A percentile compares a stretch with the other conserved stretches of the same genome.
Conservation (phyloP, 208 protist species). For the Polymyxa betae region DNA sequence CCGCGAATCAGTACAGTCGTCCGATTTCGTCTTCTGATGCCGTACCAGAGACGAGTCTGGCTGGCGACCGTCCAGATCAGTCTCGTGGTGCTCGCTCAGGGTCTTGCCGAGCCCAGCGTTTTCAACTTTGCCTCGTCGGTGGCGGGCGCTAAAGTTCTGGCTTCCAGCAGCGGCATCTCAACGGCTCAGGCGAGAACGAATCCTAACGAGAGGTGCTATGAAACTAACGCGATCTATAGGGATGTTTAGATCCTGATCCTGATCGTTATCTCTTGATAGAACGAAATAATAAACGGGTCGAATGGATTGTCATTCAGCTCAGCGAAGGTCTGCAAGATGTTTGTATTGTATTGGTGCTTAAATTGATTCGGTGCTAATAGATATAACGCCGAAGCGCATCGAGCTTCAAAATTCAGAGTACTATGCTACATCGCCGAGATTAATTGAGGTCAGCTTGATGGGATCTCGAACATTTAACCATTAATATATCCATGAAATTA, state of each 20-base stretch:
- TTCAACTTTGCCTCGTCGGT: background rate
- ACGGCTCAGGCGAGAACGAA: background rate
- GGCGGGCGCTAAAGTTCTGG: background rate
- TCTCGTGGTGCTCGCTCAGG: too few relatives aligned
- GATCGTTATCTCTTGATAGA: background rate
- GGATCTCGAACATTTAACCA: background rate
- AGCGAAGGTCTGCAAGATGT: background rate
- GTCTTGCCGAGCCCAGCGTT: too few relatives aligned
- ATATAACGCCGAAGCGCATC: background rate
- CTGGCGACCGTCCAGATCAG: too few relatives aligned
- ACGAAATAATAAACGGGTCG: background rate
- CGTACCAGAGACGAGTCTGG: too few relatives aligned
- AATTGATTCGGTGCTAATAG: background rate
- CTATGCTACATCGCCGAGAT: background rate
- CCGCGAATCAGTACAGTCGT: too few relatives aligned
- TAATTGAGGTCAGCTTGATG: background rate
- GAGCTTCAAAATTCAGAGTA: background rate
- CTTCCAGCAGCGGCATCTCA: background rate
- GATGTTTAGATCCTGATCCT: background rate
- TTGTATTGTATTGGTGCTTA: background rate
- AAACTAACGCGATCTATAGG: background rate
- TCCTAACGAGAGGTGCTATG: background rate
- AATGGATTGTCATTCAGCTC: background rate
- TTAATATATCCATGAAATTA: background rate
- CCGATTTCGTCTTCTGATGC: too few relatives aligned